Evolutionary conservation across 148 eudicot genomes (phyloP).

Genomic region (Rhododendron molle): DNA sequence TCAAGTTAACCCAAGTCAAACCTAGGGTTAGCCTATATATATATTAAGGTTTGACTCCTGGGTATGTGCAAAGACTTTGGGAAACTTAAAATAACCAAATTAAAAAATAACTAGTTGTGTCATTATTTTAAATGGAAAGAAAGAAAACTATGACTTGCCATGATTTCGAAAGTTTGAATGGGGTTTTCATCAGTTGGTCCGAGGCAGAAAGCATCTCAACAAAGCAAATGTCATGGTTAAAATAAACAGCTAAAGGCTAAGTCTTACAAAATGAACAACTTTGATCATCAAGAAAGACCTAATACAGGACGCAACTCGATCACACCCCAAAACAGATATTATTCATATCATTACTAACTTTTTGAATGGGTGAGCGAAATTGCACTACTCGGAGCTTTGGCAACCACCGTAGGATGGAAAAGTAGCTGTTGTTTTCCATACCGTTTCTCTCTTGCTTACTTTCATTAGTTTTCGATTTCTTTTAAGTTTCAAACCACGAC

Average conservation of each 20-base stretch:
- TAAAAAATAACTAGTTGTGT: not conserved
- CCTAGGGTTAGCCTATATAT: slow-evolving; percentile 24
- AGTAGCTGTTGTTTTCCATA: too few relatives aligned
- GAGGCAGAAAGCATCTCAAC: not conserved
- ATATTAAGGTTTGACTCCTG: slow-evolving; percentile 14
- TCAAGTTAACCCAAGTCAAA: slow-evolving; percentile 36
- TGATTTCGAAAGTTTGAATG: slow-evolving; percentile 10
- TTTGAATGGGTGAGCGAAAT: too few relatives aligned
- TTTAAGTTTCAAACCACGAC: too few relatives aligned
- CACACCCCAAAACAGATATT: not conserved
- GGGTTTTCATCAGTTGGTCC: not conserved
- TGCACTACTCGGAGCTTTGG: too few relatives aligned
- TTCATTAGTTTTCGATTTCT: too few relatives aligned
- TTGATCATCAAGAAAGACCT: not conserved
- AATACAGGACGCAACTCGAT: not conserved
- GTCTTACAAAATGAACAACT: not conserved
- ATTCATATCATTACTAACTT: not conserved
- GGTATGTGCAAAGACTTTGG: slow-evolving; percentile 46
- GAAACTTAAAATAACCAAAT: slow-evolving; percentile 27
- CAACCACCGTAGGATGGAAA: too few relatives aligned
- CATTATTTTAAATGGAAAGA: not conserved
- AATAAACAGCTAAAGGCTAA: not conserved
- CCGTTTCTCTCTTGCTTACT: too few relatives aligned
- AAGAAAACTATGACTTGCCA: not conserved
- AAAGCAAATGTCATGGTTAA: not conserved